Conservation (phyloP, 2,329 filamentous ascomycete species). For the Helotiales sp. region DNA sequence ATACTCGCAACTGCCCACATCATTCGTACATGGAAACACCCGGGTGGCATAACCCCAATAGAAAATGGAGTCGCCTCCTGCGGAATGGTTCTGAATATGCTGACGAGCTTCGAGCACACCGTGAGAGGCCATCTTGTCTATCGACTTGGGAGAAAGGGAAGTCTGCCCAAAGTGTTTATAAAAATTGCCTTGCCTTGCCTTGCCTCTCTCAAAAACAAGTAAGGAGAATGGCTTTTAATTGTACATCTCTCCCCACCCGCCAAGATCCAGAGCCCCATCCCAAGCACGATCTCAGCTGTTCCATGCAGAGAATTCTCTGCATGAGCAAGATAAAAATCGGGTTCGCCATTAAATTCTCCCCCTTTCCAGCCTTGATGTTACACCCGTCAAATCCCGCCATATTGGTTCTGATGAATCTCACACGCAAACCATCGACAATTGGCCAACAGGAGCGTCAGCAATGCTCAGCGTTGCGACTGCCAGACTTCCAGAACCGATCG, state of each 20-base stretch:
- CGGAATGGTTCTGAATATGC: constrained; percentile 7
- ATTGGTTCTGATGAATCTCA: not conserved
- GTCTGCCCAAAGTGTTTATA: no score
- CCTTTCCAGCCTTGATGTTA: not conserved
- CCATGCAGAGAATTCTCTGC: not conserved
- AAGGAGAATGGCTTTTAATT: not conserved
- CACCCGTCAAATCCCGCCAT: not conserved
- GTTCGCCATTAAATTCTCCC: not conserved
- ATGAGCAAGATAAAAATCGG: constrained; percentile 7
- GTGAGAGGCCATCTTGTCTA: not conserved
- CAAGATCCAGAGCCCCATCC: not conserved
- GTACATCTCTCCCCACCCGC: constrained; percentile 12
- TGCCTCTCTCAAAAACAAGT: no score
- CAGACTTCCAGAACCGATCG: not conserved
- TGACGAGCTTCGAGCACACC: constrained; percentile 1
- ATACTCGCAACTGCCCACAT: constrained; percentile 62
- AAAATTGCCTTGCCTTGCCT: no score
- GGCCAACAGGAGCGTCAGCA: not conserved
- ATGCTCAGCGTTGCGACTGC: no score
- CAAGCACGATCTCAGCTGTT: not conserved
- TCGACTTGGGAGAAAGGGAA: not conserved
- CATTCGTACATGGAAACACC: constrained; percentile 60
- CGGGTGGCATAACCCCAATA: constrained; percentile 60
- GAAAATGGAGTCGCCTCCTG: not conserved
- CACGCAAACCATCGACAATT: no score